Conservation (phyloP, 768 basidiomycete genomes). For the Brasilioporus rufonigricans region DNA sequence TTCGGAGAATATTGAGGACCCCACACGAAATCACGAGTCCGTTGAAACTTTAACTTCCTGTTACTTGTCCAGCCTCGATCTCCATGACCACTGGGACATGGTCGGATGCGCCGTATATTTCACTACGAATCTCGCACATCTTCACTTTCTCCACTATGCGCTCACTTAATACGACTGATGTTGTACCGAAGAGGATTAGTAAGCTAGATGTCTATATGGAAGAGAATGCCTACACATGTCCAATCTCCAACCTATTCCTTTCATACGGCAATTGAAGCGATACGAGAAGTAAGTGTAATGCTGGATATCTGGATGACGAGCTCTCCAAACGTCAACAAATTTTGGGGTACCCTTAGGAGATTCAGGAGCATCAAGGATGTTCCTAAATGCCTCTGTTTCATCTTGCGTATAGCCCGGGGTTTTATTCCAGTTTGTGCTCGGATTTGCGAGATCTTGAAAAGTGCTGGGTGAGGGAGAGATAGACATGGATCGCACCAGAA, state of each 20-base stretch:
- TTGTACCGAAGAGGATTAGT: slow-evolving; percentile 1
- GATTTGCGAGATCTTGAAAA: slow-evolving; percentile 59
- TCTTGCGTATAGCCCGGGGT: slow-evolving; percentile 80
- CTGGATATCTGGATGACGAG: slow-evolving; percentile 59
- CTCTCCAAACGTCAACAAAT: slow-evolving; percentile 82
- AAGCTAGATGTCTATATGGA: background rate
- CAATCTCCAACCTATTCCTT: slow-evolving; percentile 84
- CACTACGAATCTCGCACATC: slow-evolving; percentile 82
- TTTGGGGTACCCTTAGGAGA: slow-evolving; percentile 35
- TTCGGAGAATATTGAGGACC: slow-evolving; percentile 77
- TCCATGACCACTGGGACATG: slow-evolving; percentile 83
- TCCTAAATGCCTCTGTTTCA: slow-evolving; percentile 73
- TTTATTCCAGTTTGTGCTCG: slow-evolving; percentile 83
- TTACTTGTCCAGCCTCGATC: slow-evolving; percentile 46
- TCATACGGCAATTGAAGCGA: slow-evolving; percentile 73
- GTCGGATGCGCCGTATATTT: slow-evolving; percentile 86
- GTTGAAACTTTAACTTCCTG: slow-evolving; percentile 3
- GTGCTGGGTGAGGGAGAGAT: background rate
- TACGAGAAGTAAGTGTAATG: slow-evolving; percentile 87
- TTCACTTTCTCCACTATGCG: slow-evolving; percentile 61
- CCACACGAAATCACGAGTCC: background rate
- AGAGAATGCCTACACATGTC: slow-evolving; percentile 66
- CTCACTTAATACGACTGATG: slow-evolving; percentile 74
- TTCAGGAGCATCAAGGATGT: slow-evolving; percentile 57
- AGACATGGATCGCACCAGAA: background rate